Evolutionary conservation across 805 yeast genomes (phyloP).

Genomic region (Metschnikowia reukaufii): DNA sequence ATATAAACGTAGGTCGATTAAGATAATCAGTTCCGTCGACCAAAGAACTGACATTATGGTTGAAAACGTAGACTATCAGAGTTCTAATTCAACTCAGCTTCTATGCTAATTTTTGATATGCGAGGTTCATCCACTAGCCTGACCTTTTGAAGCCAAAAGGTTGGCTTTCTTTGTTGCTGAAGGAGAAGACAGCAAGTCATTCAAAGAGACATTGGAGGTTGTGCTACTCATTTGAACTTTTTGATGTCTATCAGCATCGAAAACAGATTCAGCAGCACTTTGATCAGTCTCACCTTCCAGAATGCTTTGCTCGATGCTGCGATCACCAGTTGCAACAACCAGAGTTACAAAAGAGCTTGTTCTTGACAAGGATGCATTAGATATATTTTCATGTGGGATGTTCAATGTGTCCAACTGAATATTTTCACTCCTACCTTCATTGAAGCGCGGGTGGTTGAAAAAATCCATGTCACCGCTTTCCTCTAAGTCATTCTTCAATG

Average conservation of each 20-base stretch:
- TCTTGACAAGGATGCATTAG: constrained; percentile 3
- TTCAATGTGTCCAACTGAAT: constrained; percentile 26
- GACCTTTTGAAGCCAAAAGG: background rate
- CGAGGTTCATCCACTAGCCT: background rate
- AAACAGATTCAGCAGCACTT: constrained; percentile 41
- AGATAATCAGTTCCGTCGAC: constrained; percentile 11
- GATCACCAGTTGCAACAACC: background rate
- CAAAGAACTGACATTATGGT: constrained; percentile 7
- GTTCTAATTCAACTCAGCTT: background rate
- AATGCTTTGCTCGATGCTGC: constrained; percentile 2
- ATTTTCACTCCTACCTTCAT: constrained; percentile 10
- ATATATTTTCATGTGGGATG: constrained; percentile 5
- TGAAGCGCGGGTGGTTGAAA: constrained; percentile 13
- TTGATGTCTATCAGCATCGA: constrained; percentile 28
- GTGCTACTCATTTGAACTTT: constrained; percentile 28
- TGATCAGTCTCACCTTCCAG: constrained; percentile 32
- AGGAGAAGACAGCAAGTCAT: constrained; percentile 22
- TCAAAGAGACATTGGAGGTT: constrained; percentile 37
- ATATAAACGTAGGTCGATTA: constrained; percentile 10
- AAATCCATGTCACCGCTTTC: constrained; percentile 9
- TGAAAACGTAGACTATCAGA: background rate
- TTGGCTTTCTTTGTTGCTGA: constrained; percentile 1
- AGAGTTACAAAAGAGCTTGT: constrained; percentile 4
- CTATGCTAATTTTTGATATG: background rate
- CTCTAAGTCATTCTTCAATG: constrained; percentile 15